Percentiles rank a stretch among this genome's conserved stretches.
Conservation (phyloP, 1,139 yeast species). For the Suhomyces kunorum region DNA sequence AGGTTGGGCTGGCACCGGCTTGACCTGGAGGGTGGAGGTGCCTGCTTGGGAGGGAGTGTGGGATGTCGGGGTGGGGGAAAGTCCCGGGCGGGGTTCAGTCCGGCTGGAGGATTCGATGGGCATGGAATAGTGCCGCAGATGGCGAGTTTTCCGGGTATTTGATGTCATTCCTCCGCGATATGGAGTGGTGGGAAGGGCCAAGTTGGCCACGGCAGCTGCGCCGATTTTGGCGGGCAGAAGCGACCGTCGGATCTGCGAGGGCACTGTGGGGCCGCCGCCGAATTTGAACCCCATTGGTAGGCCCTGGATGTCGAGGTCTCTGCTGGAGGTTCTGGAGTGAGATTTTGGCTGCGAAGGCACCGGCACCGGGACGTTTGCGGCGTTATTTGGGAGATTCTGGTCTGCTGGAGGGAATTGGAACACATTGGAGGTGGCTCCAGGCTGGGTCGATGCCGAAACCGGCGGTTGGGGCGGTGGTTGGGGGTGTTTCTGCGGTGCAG, state of each 20-base stretch:
- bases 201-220: conserved; percentile 67
- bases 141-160: conserved; percentile 26
- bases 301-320: conserved; percentile 17
- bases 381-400: neutral
- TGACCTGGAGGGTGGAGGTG: conserved; percentile 45
- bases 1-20: conserved; percentile 49
- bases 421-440: conserved; percentile 1
- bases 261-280: conserved; percentile 33
- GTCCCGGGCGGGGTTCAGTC: conserved; percentile 11
- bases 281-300: conserved; percentile 45
- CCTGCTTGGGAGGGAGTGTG: conserved; percentile 20
- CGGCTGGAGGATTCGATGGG: conserved; percentile 31
- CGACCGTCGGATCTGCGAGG: conserved; percentile 36
- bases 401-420: neutral
- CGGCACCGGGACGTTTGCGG: neutral
- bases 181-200: conserved; percentile 39
- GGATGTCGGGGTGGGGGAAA: conserved; percentile 23
- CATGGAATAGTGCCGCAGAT: conserved; percentile 48
- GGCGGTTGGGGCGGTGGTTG: neutral
- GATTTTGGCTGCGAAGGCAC: neutral
- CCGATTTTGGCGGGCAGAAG: conserved; percentile 73
- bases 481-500: conserved; percentile 1
- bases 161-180: conserved; percentile 21
- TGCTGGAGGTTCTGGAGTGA: conserved; percentile 14
- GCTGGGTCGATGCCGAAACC: neutral